Evolutionary conservation across 2,329 filamentous ascomycete species (phyloP).

Genomic region (Passalora sequoiae): DNA sequence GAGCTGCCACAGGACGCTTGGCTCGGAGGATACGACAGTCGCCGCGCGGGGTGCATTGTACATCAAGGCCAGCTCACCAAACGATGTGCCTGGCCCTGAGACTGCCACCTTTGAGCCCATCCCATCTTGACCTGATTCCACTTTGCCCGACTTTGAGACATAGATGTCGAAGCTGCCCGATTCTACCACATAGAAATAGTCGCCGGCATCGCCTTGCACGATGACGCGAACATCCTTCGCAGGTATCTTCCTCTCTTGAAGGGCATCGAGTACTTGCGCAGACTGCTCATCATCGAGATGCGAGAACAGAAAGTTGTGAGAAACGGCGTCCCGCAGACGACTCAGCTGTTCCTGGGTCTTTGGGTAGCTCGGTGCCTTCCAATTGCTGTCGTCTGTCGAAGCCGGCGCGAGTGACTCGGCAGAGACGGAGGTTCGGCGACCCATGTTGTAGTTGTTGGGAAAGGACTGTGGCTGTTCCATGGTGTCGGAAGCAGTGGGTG

Average conservation of each 20-base stretch:
- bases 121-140: conserved; percentile 75
- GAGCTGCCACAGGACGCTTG: conserved; percentile 85
- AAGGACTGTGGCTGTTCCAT: conserved; percentile 61
- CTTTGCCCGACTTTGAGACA: conserved; percentile 70
- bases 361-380: conserved; percentile 77
- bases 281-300: conserved; percentile 93
- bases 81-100: conserved; percentile 84
- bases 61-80: conserved; percentile 96
- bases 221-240: conserved; percentile 90
- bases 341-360: conserved; percentile 77
- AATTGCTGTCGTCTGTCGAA: conserved; percentile 77
- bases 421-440: conserved; percentile 88
- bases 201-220: conserved; percentile 87
- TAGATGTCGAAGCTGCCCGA: conserved; percentile 85
- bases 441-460: conserved; percentile 89
- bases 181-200: conserved; percentile 97
- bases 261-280: conserved; percentile 76
- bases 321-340: conserved; percentile 74
- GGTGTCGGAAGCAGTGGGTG: conserved; percentile 37
- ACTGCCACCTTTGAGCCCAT: conserved; percentile 76
- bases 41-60: conserved; percentile 96
- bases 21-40: conserved; percentile 79
- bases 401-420: conserved; percentile 92
- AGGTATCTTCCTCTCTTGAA: conserved; percentile 92
- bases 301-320: conserved; percentile 87